A percentile compares a stretch with the other conserved stretches of the same genome.
Conservation (phyloP, 352 stramenopile genomes). For the Globisporangium lucens region DNA sequence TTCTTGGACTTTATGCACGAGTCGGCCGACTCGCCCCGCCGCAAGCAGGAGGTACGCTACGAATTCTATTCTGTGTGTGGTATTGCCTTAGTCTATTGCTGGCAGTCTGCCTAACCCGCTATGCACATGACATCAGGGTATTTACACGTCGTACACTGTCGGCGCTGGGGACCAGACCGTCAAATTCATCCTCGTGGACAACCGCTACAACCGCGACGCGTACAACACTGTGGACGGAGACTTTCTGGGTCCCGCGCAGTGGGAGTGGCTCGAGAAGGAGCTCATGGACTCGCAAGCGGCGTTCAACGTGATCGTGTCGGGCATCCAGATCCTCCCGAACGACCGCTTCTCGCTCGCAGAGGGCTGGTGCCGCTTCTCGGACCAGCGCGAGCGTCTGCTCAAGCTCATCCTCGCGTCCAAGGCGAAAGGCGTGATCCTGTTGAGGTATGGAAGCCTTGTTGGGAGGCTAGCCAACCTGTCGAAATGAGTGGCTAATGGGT, state of each 20-base stretch:
- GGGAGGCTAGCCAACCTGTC: not conserved
- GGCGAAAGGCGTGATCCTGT: conserved; percentile 83
- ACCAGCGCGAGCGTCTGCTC: conserved; percentile 76
- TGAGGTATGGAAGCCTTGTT: conserved; percentile 47
- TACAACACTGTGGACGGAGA: conserved; percentile 61
- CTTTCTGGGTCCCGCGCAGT: conserved; percentile 77
- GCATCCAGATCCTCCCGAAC: conserved; percentile 85
- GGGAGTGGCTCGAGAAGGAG: conserved; percentile 83
- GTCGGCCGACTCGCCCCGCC: conserved; percentile 63
- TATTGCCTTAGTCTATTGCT: not conserved
- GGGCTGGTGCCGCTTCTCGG: conserved; percentile 88
- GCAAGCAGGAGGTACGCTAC: conserved; percentile 56
- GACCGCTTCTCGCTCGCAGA: conserved; percentile 85
- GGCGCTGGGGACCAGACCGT: conserved; percentile 59
- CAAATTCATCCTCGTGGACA: conserved; percentile 89
- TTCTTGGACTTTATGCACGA: conserved; percentile 87
- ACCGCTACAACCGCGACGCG: conserved; percentile 80
- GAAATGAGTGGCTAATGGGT: not conserved
- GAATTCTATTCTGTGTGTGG: not conserved
- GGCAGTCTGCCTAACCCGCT: not conserved
- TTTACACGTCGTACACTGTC: conserved; percentile 85
- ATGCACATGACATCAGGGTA: conserved; percentile 33
- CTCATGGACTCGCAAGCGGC: conserved; percentile 72
- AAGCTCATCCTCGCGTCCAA: conserved; percentile 81
- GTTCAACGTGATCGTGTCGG: conserved; percentile 93